A percentile compares a stretch with the other conserved stretches of the same genome.
Evolutionary conservation across 2,329 filamentous ascomycete genomes (phyloP).

Genomic region (Calonectria pteridis): DNA sequence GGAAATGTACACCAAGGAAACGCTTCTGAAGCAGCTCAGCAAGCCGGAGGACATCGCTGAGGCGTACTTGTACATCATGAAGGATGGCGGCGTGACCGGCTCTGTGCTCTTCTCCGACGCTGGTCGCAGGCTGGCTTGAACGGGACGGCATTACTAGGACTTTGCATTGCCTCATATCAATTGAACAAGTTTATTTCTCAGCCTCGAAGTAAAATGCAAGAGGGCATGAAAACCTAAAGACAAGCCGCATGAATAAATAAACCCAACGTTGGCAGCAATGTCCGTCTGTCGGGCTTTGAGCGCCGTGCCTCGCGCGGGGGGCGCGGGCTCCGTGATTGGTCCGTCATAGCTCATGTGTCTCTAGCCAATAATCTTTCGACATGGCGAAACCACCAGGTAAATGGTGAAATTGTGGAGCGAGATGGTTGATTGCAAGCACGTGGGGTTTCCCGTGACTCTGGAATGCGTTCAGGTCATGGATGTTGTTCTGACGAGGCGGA

Average conservation of each 20-base stretch:
- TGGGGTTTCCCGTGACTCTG: background rate
- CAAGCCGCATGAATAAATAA: background rate
- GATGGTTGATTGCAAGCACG: background rate
- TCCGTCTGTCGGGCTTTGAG: background rate
- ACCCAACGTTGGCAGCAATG: background rate
- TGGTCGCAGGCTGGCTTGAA: background rate
- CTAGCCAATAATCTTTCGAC: background rate
- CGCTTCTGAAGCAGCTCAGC: background rate
- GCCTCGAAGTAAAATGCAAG: background rate
- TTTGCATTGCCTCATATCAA: background rate
- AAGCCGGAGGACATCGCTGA: conserved; percentile 13
- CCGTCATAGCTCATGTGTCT: background rate
- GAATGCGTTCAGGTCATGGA: background rate
- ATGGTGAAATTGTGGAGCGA: background rate
- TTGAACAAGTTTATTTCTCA: background rate
- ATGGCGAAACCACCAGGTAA: background rate
- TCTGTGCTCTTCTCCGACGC: background rate
- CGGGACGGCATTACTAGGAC: background rate
- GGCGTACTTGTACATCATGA: conserved; percentile 5
- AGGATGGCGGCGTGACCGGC: background rate
- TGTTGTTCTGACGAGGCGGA: background rate
- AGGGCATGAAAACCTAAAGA: background rate
- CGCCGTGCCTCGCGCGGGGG: background rate
- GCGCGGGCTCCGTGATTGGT: background rate
- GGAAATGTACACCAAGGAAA: background rate